Percentiles rank a stretch among this genome's conserved stretches.
phyloP scores from a whole-genome alignment of 2,329 filamentous ascomycete genomes.

The Aspergillus neotritici region DNA sequence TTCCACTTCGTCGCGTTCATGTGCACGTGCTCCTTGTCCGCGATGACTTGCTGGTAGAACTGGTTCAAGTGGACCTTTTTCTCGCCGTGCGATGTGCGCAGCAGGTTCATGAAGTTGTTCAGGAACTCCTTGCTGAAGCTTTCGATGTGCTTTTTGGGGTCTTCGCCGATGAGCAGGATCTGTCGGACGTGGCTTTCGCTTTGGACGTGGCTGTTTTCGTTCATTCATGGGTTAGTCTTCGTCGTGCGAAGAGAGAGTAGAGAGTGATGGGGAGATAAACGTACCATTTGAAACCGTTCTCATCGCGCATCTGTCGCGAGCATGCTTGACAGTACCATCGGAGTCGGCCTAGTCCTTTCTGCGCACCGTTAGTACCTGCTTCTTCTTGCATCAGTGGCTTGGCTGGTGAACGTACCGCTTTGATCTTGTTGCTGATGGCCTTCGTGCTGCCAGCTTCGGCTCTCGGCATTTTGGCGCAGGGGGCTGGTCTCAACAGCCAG shows the following conservation, averaged over 20 bases:
- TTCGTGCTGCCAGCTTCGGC: conserved; percentile 92
- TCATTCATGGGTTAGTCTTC: too few species aligned
- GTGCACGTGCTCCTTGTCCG: conserved; percentile 80
- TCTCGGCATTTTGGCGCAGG: conserved; percentile 64
- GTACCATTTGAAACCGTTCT: conserved; percentile 75
- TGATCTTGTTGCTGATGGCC: conserved; percentile 83
- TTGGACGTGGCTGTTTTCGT: conserved; percentile 60
- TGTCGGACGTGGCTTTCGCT: conserved; percentile 84
- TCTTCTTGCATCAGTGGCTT: not conserved
- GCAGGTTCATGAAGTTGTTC: conserved; percentile 68
- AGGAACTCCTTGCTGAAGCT: conserved; percentile 78
- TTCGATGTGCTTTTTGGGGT: conserved; percentile 76
- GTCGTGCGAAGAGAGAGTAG: not conserved
- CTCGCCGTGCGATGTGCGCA: conserved; percentile 81
- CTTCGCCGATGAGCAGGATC: conserved; percentile 80
- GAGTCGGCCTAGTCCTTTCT: conserved; percentile 61
- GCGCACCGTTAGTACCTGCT: conserved; percentile 6
- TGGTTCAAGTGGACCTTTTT: conserved; percentile 84
- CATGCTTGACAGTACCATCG: conserved; percentile 90
- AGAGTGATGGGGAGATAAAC: too few species aligned
- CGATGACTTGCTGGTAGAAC: conserved; percentile 93
- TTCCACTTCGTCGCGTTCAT: conserved; percentile 93
- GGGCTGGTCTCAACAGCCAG: not conserved
- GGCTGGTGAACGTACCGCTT: conserved; percentile 59
- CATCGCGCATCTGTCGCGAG: conserved; percentile 69